These are phyloP conservation scores for Quercus wislizeni DNA, from an alignment of 306 rosid genomes.

Conservation along the genomic window DNA sequence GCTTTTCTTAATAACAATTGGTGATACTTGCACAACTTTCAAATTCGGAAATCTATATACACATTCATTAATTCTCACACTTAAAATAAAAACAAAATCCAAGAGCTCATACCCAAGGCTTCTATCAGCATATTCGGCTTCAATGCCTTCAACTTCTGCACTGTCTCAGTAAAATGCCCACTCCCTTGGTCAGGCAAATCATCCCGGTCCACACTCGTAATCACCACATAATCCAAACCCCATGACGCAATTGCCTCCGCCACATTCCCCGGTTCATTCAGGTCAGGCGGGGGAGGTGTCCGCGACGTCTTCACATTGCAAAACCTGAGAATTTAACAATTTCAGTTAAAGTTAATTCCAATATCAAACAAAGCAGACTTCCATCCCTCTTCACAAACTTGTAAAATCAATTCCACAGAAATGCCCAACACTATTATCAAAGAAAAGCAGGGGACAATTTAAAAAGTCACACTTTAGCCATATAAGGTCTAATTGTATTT, in stretches of 20 bases:
- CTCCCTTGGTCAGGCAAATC: conserved; percentile 98
- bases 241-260: conserved; percentile 98
- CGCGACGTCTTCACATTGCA: conserved; percentile 97
- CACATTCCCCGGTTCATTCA: conserved; percentile 90
- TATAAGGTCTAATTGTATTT: no score
- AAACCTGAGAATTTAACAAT: conserved; percentile 49
- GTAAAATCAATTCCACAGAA: no score
- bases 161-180: conserved; percentile 92
- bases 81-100: background rate
- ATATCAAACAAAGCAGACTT: background rate
- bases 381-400: no score
- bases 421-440: no score
- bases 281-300: conserved; percentile 96
- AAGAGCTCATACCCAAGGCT: conserved; percentile 65
- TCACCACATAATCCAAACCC: conserved; percentile 99
- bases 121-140: conserved; percentile 94
- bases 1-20: conserved; percentile 10
- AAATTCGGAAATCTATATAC: background rate
- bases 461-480: no score
- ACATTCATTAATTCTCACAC: conserved; percentile 12
- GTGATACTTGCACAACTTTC: conserved; percentile 9
- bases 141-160: conserved; percentile 74
- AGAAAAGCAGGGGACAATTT: no score
- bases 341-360: background rate
- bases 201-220: conserved; percentile 97